Percentiles rank a stretch among this genome's conserved stretches.
phyloP scores from a whole-genome alignment of 2,329 filamentous ascomycete species.

The Fusarium sp. region DNA sequence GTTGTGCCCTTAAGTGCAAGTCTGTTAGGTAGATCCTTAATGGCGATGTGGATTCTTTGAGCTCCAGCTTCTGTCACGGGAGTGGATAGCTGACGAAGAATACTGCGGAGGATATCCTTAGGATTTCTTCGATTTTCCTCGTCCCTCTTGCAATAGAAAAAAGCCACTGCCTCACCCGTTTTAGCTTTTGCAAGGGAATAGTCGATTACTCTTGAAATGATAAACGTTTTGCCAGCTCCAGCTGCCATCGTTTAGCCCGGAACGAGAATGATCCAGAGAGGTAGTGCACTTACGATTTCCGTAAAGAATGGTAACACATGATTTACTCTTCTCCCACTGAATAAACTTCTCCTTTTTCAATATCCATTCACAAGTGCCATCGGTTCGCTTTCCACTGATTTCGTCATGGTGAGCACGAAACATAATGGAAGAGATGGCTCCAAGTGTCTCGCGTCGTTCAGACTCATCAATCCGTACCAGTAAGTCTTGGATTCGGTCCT shows the following conservation, averaged over 20 bases:
- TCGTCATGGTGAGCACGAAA: accelerated
- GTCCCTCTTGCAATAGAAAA: background rate
- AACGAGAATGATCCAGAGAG: too few relatives aligned
- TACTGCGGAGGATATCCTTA: accelerated
- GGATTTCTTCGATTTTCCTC: accelerated
- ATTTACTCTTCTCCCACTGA: accelerated
- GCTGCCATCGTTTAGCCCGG: background rate
- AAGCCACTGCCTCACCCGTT: accelerated
- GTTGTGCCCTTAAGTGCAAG: accelerated
- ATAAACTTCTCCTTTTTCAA: accelerated
- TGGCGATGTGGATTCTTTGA: background rate
- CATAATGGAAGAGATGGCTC: accelerated
- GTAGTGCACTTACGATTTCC: accelerated
- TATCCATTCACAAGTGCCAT: accelerated
- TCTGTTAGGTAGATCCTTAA: accelerated
- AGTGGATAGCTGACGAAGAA: accelerated
- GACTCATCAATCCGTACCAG: accelerated
- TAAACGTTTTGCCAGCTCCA: accelerated
- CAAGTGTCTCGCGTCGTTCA: accelerated
- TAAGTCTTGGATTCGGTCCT: accelerated
- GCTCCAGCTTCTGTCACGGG: too few relatives aligned
- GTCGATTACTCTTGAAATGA: accelerated
- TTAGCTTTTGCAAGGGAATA: accelerated
- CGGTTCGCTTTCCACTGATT: accelerated
- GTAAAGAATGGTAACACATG: accelerated